Conservation (phyloP, 768 basidiomycete genomes). For the Lepiota subincarnata region DNA sequence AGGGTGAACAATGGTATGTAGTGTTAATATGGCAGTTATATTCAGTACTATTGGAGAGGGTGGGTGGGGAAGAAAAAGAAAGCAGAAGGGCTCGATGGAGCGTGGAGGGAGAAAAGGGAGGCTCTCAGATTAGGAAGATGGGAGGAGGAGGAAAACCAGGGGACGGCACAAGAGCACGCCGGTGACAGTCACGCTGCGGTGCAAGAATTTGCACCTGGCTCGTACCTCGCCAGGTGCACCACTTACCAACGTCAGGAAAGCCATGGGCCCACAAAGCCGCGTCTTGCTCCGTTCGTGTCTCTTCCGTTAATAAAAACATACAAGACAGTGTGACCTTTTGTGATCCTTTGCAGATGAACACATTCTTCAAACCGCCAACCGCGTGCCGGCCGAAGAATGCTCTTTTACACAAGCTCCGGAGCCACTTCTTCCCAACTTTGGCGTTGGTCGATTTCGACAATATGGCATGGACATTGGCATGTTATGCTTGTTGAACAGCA, state of each 20-base stretch:
- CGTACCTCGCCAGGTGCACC: too few relatives aligned
- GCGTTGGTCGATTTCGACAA: conserved; percentile 33
- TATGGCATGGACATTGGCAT: conserved; percentile 46
- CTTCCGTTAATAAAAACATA: background rate
- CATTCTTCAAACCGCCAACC: conserved; percentile 26
- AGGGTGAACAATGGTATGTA: too few relatives aligned
- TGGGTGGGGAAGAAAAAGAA: too few relatives aligned
- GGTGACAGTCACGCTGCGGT: too few relatives aligned
- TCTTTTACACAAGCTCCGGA: conserved; percentile 29
- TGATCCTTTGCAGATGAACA: conserved; percentile 27
- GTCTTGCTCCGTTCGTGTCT: conserved; percentile 29
- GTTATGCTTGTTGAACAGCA: conserved; percentile 37
- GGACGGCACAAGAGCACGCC: too few relatives aligned
- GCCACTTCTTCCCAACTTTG: conserved; percentile 46
- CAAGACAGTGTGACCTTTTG: background rate
- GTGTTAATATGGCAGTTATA: too few relatives aligned
- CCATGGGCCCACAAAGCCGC: conserved; percentile 27
- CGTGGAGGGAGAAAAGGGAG: too few relatives aligned
- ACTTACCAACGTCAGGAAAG: conserved; percentile 27
- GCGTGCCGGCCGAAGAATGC: conserved; percentile 13
- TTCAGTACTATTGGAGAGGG: too few relatives aligned
- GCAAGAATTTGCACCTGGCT: too few relatives aligned
- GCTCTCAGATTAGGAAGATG: too few relatives aligned
- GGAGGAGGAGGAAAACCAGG: too few relatives aligned
- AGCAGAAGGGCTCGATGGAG: too few relatives aligned